Conservation (phyloP, 345 rosid species). For the Carallia brachiata region DNA sequence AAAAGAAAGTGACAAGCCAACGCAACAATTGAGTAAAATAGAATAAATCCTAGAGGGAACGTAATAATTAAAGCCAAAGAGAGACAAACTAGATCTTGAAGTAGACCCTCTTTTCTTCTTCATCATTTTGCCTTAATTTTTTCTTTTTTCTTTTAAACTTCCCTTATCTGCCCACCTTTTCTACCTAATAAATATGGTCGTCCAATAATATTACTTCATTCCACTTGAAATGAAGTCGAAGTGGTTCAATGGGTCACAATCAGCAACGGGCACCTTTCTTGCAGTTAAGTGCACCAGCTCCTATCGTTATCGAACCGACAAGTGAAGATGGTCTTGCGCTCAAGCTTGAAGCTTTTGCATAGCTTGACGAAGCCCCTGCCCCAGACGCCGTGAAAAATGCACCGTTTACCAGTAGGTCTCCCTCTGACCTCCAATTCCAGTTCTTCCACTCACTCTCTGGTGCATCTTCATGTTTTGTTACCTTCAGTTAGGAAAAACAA, state of each 20-base stretch:
- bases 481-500: slow-evolving; percentile 4
- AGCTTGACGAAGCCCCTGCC: slow-evolving; percentile 30
- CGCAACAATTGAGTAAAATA: slow-evolving; percentile 12
- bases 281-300: slow-evolving; percentile 22
- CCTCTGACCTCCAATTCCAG: slow-evolving; percentile 38
- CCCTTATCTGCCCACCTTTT: background rate
- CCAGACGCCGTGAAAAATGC: slow-evolving; percentile 32
- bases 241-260: slow-evolving; percentile 16
- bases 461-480: slow-evolving; percentile 34
- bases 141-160: background rate
- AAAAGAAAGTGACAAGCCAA: background rate
- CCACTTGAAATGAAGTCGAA: background rate
- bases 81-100: background rate
- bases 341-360: slow-evolving; percentile 29
- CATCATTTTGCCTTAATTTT: slow-evolving; percentile 5
- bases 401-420: slow-evolving; percentile 27
- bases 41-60: background rate
- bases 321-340: slow-evolving; percentile 32
- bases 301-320: slow-evolving; percentile 22
- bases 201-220: background rate
- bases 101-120: background rate
- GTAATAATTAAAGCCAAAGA: slow-evolving; percentile 3
- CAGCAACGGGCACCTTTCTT: slow-evolving; percentile 38
- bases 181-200: slow-evolving; percentile 1
- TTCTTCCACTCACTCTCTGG: slow-evolving; percentile 30